These are phyloP conservation scores for Zygosaccharomyces siamensis DNA, from an alignment of 805 yeast species.

Conservation along the genomic window DNA sequence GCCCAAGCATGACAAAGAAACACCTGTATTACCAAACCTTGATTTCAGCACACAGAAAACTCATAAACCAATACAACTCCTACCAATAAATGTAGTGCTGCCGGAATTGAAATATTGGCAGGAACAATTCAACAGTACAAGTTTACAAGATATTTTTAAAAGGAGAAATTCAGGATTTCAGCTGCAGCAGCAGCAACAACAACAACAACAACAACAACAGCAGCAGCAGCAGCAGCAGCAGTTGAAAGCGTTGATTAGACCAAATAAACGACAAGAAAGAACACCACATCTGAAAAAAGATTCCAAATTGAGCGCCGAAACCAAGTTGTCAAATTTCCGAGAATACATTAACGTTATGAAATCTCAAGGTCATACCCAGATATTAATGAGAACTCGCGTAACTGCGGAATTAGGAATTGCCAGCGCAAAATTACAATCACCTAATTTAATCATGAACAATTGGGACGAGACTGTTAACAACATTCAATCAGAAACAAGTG, in stretches of 20 bases:
- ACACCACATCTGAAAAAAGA: conserved; percentile 5
- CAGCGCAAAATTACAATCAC: neutral
- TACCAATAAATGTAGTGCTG: neutral
- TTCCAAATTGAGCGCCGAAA: conserved; percentile 2
- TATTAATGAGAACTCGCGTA: conserved; percentile 2
- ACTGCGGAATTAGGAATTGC: neutral
- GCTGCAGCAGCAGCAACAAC: neutral
- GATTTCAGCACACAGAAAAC: neutral
- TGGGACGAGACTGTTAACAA: conserved; percentile 1
- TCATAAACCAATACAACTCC: neutral
- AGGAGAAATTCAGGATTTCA: neutral
- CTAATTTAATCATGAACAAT: neutral
- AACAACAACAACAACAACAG: too few relatives aligned
- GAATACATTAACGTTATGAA: neutral
- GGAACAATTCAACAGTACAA: neutral
- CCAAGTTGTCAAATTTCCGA: neutral
- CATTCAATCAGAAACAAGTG: neutral
- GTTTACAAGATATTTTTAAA: neutral
- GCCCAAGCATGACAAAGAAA: neutral
- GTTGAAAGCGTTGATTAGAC: neutral
- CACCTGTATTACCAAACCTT: neutral
- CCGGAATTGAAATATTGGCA: conserved; percentile 1
- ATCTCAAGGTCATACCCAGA: conserved; percentile 1
- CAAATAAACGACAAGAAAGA: conserved; percentile 3
- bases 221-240: neutral